Base-by-base conservation (phyloP, 352 stramenopile genomes). In the Globisporangium camurandrum region DNA sequence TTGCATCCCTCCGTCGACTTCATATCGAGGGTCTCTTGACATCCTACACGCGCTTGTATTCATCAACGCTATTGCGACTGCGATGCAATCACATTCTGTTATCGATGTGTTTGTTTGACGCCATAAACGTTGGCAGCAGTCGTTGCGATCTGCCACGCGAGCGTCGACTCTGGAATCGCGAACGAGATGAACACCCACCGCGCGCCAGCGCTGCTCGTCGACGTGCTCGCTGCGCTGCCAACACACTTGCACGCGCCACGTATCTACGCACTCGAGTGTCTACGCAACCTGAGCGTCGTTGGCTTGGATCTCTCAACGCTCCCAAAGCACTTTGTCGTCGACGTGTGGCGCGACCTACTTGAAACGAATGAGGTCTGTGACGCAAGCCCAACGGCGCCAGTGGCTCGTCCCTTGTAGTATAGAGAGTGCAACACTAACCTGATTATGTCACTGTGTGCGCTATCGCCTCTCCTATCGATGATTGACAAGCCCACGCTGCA, bases 81-180 rank as follows among this genome's bases (percentile, higher is more conserved):
- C n/a, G n/a, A n/a, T n/a, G n/a, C n/a, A n/a, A n/a, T n/a, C n/a
- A n/a, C n/a, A n/a, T n/a, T n/a, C n/a, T n/a, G n/a, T n/a, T n/a
- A n/a, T n/a, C n/a, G n/a, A n/a, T n/a, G n/a, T n/a, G n/a, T n/a
- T n/a, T n/a, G n/a, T n/a, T n/a, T n/a, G n/a, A n/a, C n/a, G n/a
- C n/a, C n/a, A n/a, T n/a, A n/a, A n/a, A n/a, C n/a, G n/a, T n/a
- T n/a, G n/a, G n/a, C 19, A n/a, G 3, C 33, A 84, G 64, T 88
- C 17, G 59, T 88, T 12, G 70, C 64, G 2, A 46, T 88, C 7
- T 80, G 66, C 22, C 79, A 90, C 30, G 70, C 62, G 0, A 71
- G 68, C n/a, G 65, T 90, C 34, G 76, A 87, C 27, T 54, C 57
- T 0, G 56, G 58, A 4, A 82, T 87, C 20, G 72, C 64, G 12